These are phyloP conservation scores for Lichina pygmaea DNA, from an alignment of 495 filamentous ascomycete species.

Conservation along the genomic window DNA sequence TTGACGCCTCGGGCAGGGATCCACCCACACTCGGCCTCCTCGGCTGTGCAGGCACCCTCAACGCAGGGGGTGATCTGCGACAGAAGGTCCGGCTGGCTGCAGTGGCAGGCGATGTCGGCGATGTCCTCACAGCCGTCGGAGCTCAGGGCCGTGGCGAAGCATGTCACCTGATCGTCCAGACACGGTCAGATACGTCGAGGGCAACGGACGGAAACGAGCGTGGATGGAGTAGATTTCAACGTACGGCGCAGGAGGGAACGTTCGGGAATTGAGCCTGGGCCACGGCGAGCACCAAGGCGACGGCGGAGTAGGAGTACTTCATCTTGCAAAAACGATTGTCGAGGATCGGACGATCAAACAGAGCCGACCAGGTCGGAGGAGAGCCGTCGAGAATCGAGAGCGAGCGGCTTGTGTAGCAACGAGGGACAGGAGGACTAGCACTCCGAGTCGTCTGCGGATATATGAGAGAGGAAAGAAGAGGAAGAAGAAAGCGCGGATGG, in stretches of 20 bases:
- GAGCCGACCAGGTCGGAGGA: too few relatives aligned
- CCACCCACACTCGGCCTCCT: neutral
- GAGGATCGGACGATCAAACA: too few relatives aligned
- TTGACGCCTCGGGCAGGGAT: too few relatives aligned
- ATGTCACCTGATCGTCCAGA: neutral
- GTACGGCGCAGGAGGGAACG: neutral
- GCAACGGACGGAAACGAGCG: neutral
- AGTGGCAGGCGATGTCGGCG: neutral
- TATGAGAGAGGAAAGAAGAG: too few relatives aligned
- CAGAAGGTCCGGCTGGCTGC: neutral
- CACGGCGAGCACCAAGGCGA: neutral
- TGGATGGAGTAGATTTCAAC: neutral
- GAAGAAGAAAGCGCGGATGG: too few relatives aligned
- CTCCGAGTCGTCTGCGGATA: too few relatives aligned
- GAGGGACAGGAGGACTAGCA: too few relatives aligned
- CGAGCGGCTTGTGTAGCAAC: too few relatives aligned
- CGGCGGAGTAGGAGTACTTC: neutral
- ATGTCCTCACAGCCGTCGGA: neutral
- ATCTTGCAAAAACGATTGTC: neutral
- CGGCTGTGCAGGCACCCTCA: neutral
- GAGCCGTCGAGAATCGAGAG: too few relatives aligned
- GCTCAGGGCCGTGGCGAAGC: neutral
- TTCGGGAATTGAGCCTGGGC: neutral
- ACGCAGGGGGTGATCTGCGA: neutral
- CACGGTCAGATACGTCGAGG: neutral